Evolutionary conservation across 148 eudicot genomes (phyloP).

Genomic region (Nepenthes gracilis): DNA sequence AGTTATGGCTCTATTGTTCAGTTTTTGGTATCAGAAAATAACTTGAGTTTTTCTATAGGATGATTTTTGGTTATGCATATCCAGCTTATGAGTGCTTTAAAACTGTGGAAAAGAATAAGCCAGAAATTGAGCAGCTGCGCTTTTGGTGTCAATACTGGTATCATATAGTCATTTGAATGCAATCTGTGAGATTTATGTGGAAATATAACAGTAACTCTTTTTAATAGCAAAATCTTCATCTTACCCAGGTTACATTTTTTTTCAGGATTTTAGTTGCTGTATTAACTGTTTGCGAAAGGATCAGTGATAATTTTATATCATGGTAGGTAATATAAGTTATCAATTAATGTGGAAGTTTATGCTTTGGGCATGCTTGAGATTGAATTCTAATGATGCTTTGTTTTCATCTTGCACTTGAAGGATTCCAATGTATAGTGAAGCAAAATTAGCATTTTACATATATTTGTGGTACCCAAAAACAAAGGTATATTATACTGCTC

Average conservation of each 20-base stretch:
- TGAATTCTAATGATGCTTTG: conserved; percentile 5
- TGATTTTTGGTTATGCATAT: conserved; percentile 86
- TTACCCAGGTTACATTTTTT: background rate
- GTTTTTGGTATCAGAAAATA: conserved; percentile 1
- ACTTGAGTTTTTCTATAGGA: conserved; percentile 26
- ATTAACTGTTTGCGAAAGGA: conserved; percentile 71
- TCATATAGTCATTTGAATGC: background rate
- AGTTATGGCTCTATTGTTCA: background rate
- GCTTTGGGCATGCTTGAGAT: background rate
- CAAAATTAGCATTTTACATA: conserved; percentile 78
- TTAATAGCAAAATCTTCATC: background rate
- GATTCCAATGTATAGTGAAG: conserved; percentile 97
- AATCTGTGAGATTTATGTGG: background rate
- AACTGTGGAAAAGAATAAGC: conserved; percentile 73
- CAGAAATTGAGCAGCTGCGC: conserved; percentile 78
- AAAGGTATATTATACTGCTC: conserved; percentile 29
- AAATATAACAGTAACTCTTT: background rate
- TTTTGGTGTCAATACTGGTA: conserved; percentile 99
- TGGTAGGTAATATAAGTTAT: conserved; percentile 33
- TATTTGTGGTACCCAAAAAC: conserved; percentile 90
- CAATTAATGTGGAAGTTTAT: background rate
- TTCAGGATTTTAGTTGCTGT: conserved; percentile 83
- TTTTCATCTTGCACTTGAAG: conserved; percentile 23
- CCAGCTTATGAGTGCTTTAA: conserved; percentile 93
- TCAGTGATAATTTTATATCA: conserved; percentile 76